Base-by-base conservation (phyloP, 768 basidiomycete genomes). In the Agaricus blazei region DNA sequence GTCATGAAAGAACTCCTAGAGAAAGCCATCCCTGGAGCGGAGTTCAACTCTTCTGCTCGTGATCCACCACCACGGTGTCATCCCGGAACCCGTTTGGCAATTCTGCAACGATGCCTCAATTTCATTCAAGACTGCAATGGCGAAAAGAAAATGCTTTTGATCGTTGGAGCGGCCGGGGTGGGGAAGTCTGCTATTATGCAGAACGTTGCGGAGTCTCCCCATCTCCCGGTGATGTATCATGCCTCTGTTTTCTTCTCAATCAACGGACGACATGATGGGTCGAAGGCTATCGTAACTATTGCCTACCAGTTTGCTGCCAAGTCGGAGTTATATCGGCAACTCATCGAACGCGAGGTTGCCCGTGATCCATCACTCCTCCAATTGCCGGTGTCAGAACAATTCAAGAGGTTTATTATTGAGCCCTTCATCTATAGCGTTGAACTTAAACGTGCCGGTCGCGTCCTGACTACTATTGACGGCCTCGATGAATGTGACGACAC, bases 401-500 rank as follows among this genome's bases (percentile, higher is more conserved):
- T 63, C 12, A 19, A 55, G 2, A 8, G 48, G 1, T 46, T 65
- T 11, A 40, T 65, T 5, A 36, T 60, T 5, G 29, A 59, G 19
- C 56, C 63, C 3, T 46, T 63, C 19, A 14, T 28, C 3, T 4
- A 23, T 1, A 28, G 15, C 12, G 5, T 6, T 12, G n/a, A 4
- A 9, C 9, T 14, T 6, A 40, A 14, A 6, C 4, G 3, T 28
- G 23, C 27, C 24, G 9, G 26, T 23, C 9, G n/a, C 8, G 4
- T 14, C 3, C 14, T 12, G 12, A 62, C 23, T 60, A 65, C 14
- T 1, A 31, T 54, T n/a, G 69, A 70, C 52, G 68, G 66, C 1
- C 54, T 70, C 1, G 69, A 70, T 48, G 67, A 67, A 52, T 66
- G 65, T 29, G 42, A 56, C 5, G 38, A 26, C 37, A 58, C 1